These are phyloP conservation scores for Arthrobotrys megalospora DNA, from an alignment of 2,329 filamentous ascomycete species.

Conservation along the genomic window DNA sequence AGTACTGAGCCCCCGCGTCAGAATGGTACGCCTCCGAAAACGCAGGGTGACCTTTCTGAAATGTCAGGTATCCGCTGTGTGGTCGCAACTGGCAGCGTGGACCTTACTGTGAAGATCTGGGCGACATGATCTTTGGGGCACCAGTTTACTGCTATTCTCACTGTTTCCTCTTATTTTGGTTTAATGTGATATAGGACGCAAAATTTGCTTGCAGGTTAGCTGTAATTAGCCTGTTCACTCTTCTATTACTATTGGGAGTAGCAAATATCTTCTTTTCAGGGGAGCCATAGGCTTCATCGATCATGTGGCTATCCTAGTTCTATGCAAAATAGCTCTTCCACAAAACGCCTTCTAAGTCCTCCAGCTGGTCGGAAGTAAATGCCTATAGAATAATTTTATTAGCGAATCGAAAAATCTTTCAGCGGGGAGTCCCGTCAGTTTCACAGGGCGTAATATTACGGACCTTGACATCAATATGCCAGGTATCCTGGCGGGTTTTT, in stretches of 20 bases:
- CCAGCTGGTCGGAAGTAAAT: conserved; percentile 91
- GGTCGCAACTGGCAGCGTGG: conserved; percentile 88
- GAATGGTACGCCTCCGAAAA: conserved; percentile 68
- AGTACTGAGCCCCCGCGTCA: conserved; percentile 70
- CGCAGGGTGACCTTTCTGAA: conserved; percentile 68
- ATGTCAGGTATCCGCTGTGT: conserved; percentile 82
- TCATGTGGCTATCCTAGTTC: conserved; percentile 38
- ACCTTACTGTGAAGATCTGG: conserved; percentile 84
- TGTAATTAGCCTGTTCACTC: conserved; percentile 11
- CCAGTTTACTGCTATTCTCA: conserved; percentile 4
- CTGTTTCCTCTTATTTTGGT: background rate
- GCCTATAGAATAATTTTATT: conserved; percentile 72
- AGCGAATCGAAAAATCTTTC: conserved; percentile 43
- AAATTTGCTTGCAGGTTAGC: conserved; percentile 3
- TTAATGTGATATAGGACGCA: background rate
- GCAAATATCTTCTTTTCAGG: background rate
- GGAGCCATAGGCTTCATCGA: background rate
- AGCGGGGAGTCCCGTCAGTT: conserved; percentile 59
- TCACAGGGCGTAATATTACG: conserved; percentile 64
- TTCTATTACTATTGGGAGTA: conserved; percentile 5
- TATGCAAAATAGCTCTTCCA: conserved; percentile 99
- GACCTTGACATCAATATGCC: conserved; percentile 98
- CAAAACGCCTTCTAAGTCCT: conserved; percentile 93
- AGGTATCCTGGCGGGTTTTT: conserved; percentile 98
- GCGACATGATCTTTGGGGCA: conserved; percentile 69